phyloP scores from a whole-genome alignment of 2,329 filamentous ascomycete species.

The Talaromyces marneffei region DNA sequence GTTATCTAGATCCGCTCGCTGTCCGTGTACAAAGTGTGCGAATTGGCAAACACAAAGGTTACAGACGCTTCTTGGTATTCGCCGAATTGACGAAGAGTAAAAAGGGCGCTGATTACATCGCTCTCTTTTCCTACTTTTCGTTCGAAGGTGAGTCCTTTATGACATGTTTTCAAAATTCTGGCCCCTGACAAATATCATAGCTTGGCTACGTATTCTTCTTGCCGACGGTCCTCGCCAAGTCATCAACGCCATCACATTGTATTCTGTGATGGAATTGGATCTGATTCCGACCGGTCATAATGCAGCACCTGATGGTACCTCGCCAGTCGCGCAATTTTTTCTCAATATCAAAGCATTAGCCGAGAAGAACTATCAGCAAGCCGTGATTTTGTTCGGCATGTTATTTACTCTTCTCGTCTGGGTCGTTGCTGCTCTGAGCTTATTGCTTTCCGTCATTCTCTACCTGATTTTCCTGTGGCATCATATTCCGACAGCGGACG shows the following conservation, averaged over 20 bases:
- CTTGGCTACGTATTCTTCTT: constrained; percentile 80
- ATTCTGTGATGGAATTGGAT: constrained; percentile 71
- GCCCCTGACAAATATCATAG: constrained; percentile 38
- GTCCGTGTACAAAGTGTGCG: constrained; percentile 78
- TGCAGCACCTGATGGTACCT: constrained; percentile 51
- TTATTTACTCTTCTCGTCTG: constrained; percentile 85
- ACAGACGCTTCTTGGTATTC: constrained; percentile 86
- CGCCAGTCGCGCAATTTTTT: constrained; percentile 69
- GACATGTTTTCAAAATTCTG: neutral
- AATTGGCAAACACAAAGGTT: constrained; percentile 68
- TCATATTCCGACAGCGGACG: constrained; percentile 78
- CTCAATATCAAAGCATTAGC: constrained; percentile 71
- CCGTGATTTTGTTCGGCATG: constrained; percentile 82
- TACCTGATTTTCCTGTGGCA: constrained; percentile 89
- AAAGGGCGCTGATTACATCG: constrained; percentile 84
- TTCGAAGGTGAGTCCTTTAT: constrained; percentile 51
- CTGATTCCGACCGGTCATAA: constrained; percentile 58
- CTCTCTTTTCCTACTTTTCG: constrained; percentile 84
- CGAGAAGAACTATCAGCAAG: constrained; percentile 67
- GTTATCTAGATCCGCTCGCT: constrained; percentile 82
- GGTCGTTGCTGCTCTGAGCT: constrained; percentile 68
- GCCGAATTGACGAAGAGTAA: constrained; percentile 84
- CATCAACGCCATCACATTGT: constrained; percentile 83
- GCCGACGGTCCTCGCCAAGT: constrained; percentile 89
- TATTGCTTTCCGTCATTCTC: constrained; percentile 69